These are phyloP conservation scores for Biscogniauxia sp. DNA, from an alignment of 2,329 filamentous ascomycete species.

Conservation along the genomic window DNA sequence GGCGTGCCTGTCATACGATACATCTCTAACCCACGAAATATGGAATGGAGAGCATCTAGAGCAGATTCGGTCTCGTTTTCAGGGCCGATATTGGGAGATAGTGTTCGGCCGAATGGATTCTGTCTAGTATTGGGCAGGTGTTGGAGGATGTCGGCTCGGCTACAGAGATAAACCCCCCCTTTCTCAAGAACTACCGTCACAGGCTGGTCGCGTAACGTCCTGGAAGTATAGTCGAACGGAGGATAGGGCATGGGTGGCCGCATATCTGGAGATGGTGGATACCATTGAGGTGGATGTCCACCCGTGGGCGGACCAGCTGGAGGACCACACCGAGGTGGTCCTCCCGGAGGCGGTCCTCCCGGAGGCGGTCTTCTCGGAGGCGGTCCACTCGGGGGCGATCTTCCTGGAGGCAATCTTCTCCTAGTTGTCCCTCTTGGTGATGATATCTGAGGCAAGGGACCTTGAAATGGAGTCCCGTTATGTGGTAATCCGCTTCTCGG, in stretches of 20 bases:
- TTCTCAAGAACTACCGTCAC: slow-evolving; percentile 1
- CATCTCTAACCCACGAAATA: slow-evolving; percentile 13
- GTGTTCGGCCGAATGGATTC: slow-evolving; percentile 8
- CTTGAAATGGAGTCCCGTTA: background rate
- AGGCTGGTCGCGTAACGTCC: slow-evolving; percentile 2
- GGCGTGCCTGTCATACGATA: slow-evolving; percentile 5
- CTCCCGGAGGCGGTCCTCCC: background rate
- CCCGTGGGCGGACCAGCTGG: no score
- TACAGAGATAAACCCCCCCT: slow-evolving; percentile 5
- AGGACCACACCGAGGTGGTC: background rate
- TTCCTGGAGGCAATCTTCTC: background rate
- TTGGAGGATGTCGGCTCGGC: slow-evolving; percentile 12
- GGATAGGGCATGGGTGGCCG: background rate
- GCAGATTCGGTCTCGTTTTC: slow-evolving; percentile 2
- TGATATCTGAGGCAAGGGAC: background rate
- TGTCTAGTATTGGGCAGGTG: slow-evolving; percentile 14
- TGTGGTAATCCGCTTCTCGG: background rate
- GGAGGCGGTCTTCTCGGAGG: background rate
- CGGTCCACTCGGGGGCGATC: background rate
- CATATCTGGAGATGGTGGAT: background rate
- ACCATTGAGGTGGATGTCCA: background rate
- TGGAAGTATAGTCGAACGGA: background rate
- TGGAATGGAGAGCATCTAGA: slow-evolving; percentile 6
- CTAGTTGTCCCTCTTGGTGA: background rate
- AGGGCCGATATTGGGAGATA: slow-evolving; percentile 6